A percentile compares a stretch with the other conserved stretches of the same genome.
Evolutionary conservation across 371 early-diverging fungal genomes (phyloP).

Genomic region (Saksenaea vasiformis): DNA sequence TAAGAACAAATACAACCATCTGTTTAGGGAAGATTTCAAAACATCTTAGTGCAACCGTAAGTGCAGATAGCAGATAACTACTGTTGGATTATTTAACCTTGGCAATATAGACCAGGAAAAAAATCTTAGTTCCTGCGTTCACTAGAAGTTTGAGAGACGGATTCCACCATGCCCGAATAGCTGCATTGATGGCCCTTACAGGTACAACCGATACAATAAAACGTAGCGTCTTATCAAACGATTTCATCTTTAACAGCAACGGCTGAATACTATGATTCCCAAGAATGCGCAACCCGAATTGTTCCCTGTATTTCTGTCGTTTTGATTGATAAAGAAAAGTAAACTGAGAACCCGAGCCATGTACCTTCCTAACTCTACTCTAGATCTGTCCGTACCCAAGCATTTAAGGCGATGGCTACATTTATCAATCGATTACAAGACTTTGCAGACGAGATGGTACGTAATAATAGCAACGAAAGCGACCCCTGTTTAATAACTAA

Average conservation of each 20-base stretch:
- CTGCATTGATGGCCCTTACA: slow-evolving; percentile 84
- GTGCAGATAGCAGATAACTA: slow-evolving; percentile 14
- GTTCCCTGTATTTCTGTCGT: slow-evolving; percentile 76
- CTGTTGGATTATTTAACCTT: slow-evolving; percentile 3
- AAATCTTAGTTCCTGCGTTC: slow-evolving; percentile 82
- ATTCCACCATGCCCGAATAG: slow-evolving; percentile 89
- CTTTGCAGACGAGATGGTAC: slow-evolving; percentile 71
- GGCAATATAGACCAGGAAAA: slow-evolving; percentile 59
- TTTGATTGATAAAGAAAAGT: slow-evolving; percentile 88
- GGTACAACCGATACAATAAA: slow-evolving; percentile 33
- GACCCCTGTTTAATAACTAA: too few species aligned
- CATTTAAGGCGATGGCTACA: slow-evolving; percentile 69
- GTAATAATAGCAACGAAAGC: too few species aligned
- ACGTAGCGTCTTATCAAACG: background rate
- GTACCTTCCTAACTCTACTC: background rate
- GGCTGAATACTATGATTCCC: slow-evolving; percentile 65
- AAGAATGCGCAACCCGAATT: slow-evolving; percentile 73
- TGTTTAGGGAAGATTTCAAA: slow-evolving; percentile 90
- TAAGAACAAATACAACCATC: slow-evolving; percentile 93
- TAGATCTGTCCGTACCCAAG: slow-evolving; percentile 80
- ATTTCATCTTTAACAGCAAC: slow-evolving; percentile 55
- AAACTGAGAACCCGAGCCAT: slow-evolving; percentile 15
- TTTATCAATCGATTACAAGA: slow-evolving; percentile 70
- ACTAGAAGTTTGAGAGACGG: slow-evolving; percentile 85
- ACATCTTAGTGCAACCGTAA: slow-evolving; percentile 69